Percentiles rank a stretch among this genome's conserved stretches.
Evolutionary conservation across 169 alveolate species (phyloP).

Genomic region (Plasmodium berghei): DNA sequence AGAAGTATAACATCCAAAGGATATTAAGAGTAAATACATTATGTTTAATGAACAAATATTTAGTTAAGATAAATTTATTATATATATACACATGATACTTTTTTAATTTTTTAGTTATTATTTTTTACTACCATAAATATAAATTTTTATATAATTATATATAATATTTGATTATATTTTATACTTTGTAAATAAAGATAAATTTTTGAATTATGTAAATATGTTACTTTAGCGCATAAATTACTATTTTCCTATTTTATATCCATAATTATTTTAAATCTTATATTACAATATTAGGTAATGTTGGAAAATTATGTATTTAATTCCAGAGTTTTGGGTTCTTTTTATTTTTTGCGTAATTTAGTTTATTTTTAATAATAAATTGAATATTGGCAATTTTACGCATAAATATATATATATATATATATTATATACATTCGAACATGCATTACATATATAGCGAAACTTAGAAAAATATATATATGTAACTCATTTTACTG

Average conservation of each 20-base stretch:
- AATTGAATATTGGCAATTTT: neutral
- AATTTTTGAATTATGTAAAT: too few relatives aligned
- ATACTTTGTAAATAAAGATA: too few relatives aligned
- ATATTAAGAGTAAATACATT: too few relatives aligned
- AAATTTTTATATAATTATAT: neutral
- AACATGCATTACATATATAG: neutral
- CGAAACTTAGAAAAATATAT: too few relatives aligned
- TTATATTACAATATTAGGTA: too few relatives aligned
- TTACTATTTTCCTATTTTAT: too few relatives aligned
- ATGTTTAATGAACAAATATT: neutral
- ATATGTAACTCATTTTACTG: too few relatives aligned
- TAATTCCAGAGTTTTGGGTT: too few relatives aligned
- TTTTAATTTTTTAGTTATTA: neutral
- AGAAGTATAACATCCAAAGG: neutral
- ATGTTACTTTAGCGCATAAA: too few relatives aligned
- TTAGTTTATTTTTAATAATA: neutral
- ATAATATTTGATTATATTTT: neutral
- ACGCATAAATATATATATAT: neutral
- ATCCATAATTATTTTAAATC: too few relatives aligned
- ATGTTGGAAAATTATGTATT: too few relatives aligned
- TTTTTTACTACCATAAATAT: neutral
- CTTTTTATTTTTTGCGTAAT: too few relatives aligned
- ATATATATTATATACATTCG: constrained; percentile 1
- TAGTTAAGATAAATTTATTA: neutral
- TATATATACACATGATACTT: neutral